These are phyloP conservation scores for Leccinellum albellum DNA, from an alignment of 768 basidiomycete species.

Conservation along the genomic window DNA sequence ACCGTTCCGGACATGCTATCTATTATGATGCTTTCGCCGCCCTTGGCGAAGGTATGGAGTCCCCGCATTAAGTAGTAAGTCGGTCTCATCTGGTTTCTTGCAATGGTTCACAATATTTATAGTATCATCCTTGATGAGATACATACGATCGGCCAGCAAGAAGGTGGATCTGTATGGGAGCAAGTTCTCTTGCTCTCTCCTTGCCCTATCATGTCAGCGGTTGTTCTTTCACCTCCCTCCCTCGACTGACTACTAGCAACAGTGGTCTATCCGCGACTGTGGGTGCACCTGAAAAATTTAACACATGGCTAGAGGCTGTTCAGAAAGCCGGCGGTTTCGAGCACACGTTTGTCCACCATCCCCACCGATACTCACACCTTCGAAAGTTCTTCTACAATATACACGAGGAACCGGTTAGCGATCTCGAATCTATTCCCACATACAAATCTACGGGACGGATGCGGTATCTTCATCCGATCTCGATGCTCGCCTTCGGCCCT, in stretches of 20 bases:
- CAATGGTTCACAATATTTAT: neutral
- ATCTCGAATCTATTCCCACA: slow-evolving; percentile 36
- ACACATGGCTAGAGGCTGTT: slow-evolving; percentile 59
- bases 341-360: slow-evolving; percentile 59
- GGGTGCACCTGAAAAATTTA: slow-evolving; percentile 62
- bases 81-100: neutral
- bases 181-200: slow-evolving; percentile 68
- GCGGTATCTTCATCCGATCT: slow-evolving; percentile 62
- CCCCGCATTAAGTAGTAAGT: slow-evolving; percentile 57
- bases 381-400: slow-evolving; percentile 61
- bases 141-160: slow-evolving; percentile 67
- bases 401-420: slow-evolving; percentile 9
- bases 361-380: slow-evolving; percentile 69
- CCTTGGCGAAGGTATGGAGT: slow-evolving; percentile 57
- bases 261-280: slow-evolving; percentile 73
- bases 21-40: slow-evolving; percentile 66
- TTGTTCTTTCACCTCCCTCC: neutral
- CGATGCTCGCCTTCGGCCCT: slow-evolving; percentile 52
- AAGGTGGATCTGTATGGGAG: slow-evolving; percentile 70
- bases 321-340: slow-evolving; percentile 56
- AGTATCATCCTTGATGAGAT: slow-evolving; percentile 60
- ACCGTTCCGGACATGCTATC: slow-evolving; percentile 71
- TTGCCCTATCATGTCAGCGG: slow-evolving; percentile 64
- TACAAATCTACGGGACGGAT: slow-evolving; percentile 39
- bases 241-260: neutral